A percentile compares a stretch with the other conserved stretches of the same genome.
These are phyloP conservation scores for Liriodendron chinense DNA, from an alignment of 164 flowering plant genomes.

Conservation along the genomic window DNA sequence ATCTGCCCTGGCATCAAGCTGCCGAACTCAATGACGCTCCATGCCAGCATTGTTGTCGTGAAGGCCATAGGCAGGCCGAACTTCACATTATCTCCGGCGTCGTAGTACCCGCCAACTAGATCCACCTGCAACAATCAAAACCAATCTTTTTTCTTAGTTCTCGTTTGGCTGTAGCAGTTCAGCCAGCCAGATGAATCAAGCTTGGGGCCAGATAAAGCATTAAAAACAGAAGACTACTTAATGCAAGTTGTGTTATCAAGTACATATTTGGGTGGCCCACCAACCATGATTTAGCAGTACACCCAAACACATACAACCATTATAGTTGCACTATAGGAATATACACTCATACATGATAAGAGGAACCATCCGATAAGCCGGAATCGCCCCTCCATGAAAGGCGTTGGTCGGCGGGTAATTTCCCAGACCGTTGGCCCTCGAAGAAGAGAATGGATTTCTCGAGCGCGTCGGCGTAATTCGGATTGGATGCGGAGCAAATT, in stretches of 20 bases:
- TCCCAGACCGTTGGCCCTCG: conserved; percentile 92
- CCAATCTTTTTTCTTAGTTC: not conserved
- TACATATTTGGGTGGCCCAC: too few relatives aligned
- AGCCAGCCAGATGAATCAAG: too few relatives aligned
- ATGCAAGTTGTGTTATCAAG: too few relatives aligned
- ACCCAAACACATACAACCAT: not conserved
- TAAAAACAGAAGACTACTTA: too few relatives aligned
- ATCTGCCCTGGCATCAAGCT: conserved; percentile 54
- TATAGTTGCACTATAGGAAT: not conserved
- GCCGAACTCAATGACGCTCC: conserved; percentile 95
- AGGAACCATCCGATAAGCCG: conserved; percentile 71
- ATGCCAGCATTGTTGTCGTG: conserved; percentile 73
- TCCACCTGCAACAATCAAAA: conserved; percentile 56
- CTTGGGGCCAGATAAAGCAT: too few relatives aligned
- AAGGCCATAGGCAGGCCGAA: conserved; percentile 95
- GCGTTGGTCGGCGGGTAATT: conserved; percentile 62
- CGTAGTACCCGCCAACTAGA: conserved; percentile 87
- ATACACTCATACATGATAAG: conserved; percentile 39
- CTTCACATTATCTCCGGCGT: conserved; percentile 93
- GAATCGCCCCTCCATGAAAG: conserved; percentile 76
- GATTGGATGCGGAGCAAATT: conserved; percentile 35
- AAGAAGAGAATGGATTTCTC: conserved; percentile 77
- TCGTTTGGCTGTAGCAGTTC: too few relatives aligned
- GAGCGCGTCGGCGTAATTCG: conserved; percentile 59
- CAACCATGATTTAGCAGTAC: too few relatives aligned